A percentile compares a stretch with the other conserved stretches of the same genome.
Evolutionary conservation across 768 basidiomycete genomes (phyloP).

Genomic region (Phaffia australis): DNA sequence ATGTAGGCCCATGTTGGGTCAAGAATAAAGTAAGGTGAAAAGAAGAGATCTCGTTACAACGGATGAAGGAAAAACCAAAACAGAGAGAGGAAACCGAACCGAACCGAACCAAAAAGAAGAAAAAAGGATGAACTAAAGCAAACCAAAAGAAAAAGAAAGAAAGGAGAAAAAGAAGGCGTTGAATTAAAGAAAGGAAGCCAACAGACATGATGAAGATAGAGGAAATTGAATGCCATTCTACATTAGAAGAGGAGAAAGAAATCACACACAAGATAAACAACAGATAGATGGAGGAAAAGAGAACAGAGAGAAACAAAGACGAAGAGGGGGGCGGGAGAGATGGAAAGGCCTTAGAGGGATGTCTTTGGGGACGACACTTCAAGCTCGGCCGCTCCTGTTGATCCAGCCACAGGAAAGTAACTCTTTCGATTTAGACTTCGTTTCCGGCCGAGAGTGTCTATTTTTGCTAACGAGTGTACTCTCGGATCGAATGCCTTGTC

Average conservation of each 20-base stretch:
- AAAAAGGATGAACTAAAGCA: not conserved
- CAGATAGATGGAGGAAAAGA: too few species aligned
- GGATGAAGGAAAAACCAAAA: not conserved
- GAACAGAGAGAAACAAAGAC: too few species aligned
- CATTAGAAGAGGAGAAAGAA: too few species aligned
- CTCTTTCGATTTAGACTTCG: slow-evolving; percentile 5
- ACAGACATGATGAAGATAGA: too few species aligned
- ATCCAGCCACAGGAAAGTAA: slow-evolving; percentile 7
- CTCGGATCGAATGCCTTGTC: slow-evolving; percentile 15
- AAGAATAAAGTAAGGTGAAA: not conserved
- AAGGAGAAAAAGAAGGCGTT: too few species aligned
- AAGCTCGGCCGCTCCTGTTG: not conserved
- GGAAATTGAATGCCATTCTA: too few species aligned
- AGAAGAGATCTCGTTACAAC: slow-evolving; percentile 14
- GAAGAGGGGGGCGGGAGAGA: not conserved
- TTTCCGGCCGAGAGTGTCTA: slow-evolving; percentile 5
- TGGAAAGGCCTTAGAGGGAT: not conserved
- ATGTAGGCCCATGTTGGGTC: not conserved
- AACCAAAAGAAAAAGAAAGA: too few species aligned
- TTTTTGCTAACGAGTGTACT: slow-evolving; percentile 6
- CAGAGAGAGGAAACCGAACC: too few species aligned
- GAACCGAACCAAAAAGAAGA: not conserved
- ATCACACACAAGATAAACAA: too few species aligned
- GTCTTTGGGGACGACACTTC: not conserved
- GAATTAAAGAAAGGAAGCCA: too few species aligned